These are phyloP conservation scores for Blechomonas ayalai DNA, from an alignment of 208 protist genomes.

Conservation along the genomic window DNA sequence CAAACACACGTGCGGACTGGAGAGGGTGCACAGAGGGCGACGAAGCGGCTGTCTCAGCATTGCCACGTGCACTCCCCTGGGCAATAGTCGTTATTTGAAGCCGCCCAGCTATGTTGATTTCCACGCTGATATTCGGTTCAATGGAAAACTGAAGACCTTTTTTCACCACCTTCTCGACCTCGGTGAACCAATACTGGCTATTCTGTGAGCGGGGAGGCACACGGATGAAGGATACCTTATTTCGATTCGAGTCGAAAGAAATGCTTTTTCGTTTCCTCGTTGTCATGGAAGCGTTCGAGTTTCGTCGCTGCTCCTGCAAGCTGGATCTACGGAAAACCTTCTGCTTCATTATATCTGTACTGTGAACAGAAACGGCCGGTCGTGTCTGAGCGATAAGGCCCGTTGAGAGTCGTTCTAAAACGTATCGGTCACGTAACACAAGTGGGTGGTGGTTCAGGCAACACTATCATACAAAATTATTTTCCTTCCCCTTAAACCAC, in stretches of 20 bases:
- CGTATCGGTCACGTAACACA: too few relatives aligned
- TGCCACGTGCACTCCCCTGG: background rate
- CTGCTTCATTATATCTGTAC: too few relatives aligned
- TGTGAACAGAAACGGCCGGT: too few relatives aligned
- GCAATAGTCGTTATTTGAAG: conserved; percentile 64
- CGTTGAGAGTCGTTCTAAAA: too few relatives aligned
- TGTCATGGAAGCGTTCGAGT: too few relatives aligned
- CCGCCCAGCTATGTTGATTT: conserved; percentile 52
- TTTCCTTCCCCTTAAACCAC: too few relatives aligned
- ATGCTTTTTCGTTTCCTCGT: conserved; percentile 16
- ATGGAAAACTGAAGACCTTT: conserved; percentile 72
- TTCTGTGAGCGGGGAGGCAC: conserved; percentile 71
- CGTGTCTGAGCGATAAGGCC: too few relatives aligned
- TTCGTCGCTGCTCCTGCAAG: too few relatives aligned
- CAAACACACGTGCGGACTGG: conserved; percentile 10
- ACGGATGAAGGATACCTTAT: conserved; percentile 65
- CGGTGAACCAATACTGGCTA: conserved; percentile 73
- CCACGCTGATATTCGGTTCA: conserved; percentile 53
- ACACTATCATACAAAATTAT: too few relatives aligned
- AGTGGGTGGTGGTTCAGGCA: too few relatives aligned
- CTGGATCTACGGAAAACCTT: too few relatives aligned
- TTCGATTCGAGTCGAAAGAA: conserved; percentile 52
- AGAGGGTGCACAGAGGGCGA: background rate
- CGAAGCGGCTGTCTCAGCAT: background rate
- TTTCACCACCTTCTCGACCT: conserved; percentile 54